Base-by-base conservation (phyloP, 768 basidiomycete species). In the Leucocoprinus birnbaumii region DNA sequence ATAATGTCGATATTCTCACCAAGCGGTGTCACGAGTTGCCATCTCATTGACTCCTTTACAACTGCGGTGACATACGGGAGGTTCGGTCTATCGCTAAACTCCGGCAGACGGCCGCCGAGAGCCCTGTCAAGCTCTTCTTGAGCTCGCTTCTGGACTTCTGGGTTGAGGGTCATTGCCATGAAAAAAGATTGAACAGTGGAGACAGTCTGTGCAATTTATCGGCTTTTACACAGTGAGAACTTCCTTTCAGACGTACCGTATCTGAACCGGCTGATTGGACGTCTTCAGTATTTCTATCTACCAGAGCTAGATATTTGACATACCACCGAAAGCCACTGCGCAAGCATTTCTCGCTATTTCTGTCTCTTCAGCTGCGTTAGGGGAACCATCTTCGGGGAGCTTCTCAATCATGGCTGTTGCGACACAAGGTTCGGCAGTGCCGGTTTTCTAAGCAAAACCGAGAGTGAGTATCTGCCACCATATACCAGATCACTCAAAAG, bases 41-140 rank as follows among this genome's bases (percentile, higher is more conserved):
- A 65, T 25, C 64, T 53, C n/a, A 56, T 51, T 2, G 57, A 49
- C 48, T 76, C 74, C 54, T 71, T 66, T 13, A 73, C 41, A 5
- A 75, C 54, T 2, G 67, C 67, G 26, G 70, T 65, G 11, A 76
- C 52, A 51, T 74, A 80, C 5, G 71, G 73, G 10, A 26, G 55
- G 50, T 3, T 31, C 31, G 51, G 51, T 25, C 64, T 34, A 51
- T 77, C 74, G 3, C 58, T 53, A 21, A 72, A 67, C 14, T 63
- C 62, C 1, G 76, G 78, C 2, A 77, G 59, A 3, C 74, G 63
- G 21, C 62, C 64, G 10, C 71, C 72, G 16, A 77, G 61, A 13
- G 78, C 34, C 27, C 14, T 22, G 25, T 59, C 53, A 9, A 55
- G 26, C 14, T 40, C 53, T 8, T 10, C 27, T 55, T 59, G 58